Evolutionary conservation across 2,329 filamentous ascomycete species (phyloP).

Genomic region (Biscogniauxia mediterranea): DNA sequence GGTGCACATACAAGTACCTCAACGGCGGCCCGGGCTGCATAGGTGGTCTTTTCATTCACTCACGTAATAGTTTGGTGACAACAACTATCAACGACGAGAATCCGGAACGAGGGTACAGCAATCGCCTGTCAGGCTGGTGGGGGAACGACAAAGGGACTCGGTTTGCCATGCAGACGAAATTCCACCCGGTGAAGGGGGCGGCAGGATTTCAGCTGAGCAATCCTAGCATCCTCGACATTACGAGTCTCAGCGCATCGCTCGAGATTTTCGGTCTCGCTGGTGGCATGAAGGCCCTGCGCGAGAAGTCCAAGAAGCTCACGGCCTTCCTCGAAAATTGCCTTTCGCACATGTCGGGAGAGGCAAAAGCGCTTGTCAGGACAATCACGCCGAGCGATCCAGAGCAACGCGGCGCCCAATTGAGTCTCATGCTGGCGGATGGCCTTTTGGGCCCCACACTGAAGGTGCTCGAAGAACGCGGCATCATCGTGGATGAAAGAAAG

Average conservation of each 20-base stretch:
- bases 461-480: slow-evolving; percentile 56
- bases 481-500: slow-evolving; percentile 72
- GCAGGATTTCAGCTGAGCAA: slow-evolving; percentile 77
- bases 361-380: slow-evolving; percentile 46
- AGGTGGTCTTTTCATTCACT: slow-evolving; percentile 71
- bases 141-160: slow-evolving; percentile 67
- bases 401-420: slow-evolving; percentile 71
- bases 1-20: slow-evolving; percentile 84
- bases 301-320: slow-evolving; percentile 65
- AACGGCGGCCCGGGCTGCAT: slow-evolving; percentile 75
- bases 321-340: slow-evolving; percentile 65
- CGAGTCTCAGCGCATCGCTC: slow-evolving; percentile 65
- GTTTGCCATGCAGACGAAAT: slow-evolving; percentile 75
- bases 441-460: slow-evolving; percentile 62
- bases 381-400: slow-evolving; percentile 65
- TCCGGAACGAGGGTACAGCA: slow-evolving; percentile 39
- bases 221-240: slow-evolving; percentile 71
- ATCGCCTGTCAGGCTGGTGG: slow-evolving; percentile 77
- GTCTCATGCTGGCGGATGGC: slow-evolving; percentile 56
- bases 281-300: slow-evolving; percentile 58
- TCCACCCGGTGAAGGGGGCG: slow-evolving; percentile 69
- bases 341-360: slow-evolving; percentile 35
- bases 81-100: slow-evolving; percentile 31
- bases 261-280: slow-evolving; percentile 68
- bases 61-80: slow-evolving; percentile 53